phyloP scores from a whole-genome alignment of 129 eudicot species.

The Deinandra increscens region DNA sequence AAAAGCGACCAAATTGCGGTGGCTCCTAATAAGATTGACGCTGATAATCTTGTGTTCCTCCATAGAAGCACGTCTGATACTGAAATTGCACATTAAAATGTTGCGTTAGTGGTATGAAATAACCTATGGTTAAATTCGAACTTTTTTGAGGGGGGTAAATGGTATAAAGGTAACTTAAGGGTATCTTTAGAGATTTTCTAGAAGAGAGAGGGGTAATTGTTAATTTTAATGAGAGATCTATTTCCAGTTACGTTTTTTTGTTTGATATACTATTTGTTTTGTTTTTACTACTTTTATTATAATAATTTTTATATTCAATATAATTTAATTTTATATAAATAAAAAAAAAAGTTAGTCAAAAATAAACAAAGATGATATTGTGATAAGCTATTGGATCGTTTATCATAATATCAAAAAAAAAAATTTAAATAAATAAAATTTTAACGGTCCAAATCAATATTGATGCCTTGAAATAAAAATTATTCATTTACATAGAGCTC shows the following conservation, averaged over 20 bases:
- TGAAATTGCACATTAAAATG: constrained; percentile 34
- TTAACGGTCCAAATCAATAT: too few species aligned
- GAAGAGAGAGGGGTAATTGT: not conserved
- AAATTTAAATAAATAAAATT: too few species aligned
- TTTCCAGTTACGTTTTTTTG: not conserved
- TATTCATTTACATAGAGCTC: too few species aligned
- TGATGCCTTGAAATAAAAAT: too few species aligned
- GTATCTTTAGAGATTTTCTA: not conserved
- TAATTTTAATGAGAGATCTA: not conserved
- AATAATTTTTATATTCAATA: too few species aligned
- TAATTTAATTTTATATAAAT: too few species aligned
- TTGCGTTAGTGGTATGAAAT: not conserved
- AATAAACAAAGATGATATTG: too few species aligned
- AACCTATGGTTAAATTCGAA: not conserved
- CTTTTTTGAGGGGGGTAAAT: not conserved
- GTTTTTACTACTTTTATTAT: too few species aligned
- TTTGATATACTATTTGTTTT: too few species aligned
- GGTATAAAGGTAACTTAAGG: not conserved
- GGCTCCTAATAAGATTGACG: constrained; percentile 51
- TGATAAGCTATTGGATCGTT: too few species aligned
- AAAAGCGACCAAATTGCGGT: constrained; percentile 73
- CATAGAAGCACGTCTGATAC: constrained; percentile 75
- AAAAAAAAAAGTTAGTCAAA: too few species aligned
- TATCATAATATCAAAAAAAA: too few species aligned
- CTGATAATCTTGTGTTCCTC: constrained; percentile 78